Percentiles rank a stretch among this genome's conserved stretches.
Conservation (phyloP, 352 stramenopile genomes). For the Thalassiosira sp. region DNA sequence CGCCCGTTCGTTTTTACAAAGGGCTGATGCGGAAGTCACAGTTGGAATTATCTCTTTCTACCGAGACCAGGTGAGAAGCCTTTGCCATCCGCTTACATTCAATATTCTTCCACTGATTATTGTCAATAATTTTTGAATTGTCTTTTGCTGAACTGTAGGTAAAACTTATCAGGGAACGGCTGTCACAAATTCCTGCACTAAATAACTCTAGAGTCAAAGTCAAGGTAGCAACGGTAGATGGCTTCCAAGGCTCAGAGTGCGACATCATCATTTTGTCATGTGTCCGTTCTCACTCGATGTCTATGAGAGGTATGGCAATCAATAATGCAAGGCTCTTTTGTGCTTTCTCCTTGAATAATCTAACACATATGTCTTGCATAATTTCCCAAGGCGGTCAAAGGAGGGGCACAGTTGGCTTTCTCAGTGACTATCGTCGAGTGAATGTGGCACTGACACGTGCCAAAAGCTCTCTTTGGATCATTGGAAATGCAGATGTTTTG, state of each 20-base stretch:
- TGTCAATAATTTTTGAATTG: neutral
- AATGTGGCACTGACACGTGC: slow-evolving; percentile 87
- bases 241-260: slow-evolving; percentile 55
- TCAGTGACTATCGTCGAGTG: slow-evolving; percentile 84
- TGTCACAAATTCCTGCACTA: slow-evolving; percentile 29
- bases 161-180: slow-evolving; percentile 40
- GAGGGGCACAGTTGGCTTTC: slow-evolving; percentile 79
- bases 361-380: neutral
- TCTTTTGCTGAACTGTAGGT: slow-evolving; percentile 24
- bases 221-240: slow-evolving; percentile 58
- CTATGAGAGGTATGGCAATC: slow-evolving; percentile 15
- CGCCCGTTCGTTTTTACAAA: slow-evolving; percentile 26
- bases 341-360: neutral
- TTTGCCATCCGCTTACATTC: no score
- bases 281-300: slow-evolving; percentile 31
- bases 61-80: slow-evolving; percentile 48
- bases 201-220: slow-evolving; percentile 46
- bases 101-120: neutral
- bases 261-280: slow-evolving; percentile 61
- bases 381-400: slow-evolving; percentile 19
- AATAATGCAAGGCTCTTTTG: neutral
- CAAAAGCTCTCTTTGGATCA: slow-evolving; percentile 79
- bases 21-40: slow-evolving; percentile 32
- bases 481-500: slow-evolving; percentile 52
- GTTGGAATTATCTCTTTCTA: slow-evolving; percentile 69